Percentiles rank a stretch among this genome's conserved stretches.
Evolutionary conservation across 2,329 filamentous ascomycete species (phyloP).

Genomic region (Ophiocordyceps camponoti-leonardi): DNA sequence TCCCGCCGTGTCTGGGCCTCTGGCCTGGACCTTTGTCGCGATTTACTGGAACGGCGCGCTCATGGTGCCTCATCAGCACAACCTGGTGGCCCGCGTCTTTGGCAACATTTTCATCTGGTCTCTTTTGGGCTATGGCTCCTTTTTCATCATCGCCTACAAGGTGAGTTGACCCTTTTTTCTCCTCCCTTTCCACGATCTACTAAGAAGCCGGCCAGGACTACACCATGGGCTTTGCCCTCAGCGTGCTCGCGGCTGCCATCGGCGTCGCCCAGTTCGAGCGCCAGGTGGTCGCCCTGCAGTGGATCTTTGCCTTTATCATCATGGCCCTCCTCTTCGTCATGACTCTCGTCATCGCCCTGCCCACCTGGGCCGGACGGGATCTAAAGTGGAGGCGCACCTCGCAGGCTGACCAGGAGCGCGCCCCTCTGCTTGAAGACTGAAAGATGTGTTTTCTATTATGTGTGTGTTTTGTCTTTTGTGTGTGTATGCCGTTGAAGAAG

Average conservation of each 20-base stretch:
- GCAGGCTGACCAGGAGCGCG: conserved; percentile 36
- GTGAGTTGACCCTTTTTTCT: conserved; percentile 27
- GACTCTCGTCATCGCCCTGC: conserved; percentile 47
- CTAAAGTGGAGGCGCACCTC: conserved; percentile 27
- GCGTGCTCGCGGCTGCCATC: conserved; percentile 54
- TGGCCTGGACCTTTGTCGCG: conserved; percentile 72
- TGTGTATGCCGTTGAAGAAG: no score
- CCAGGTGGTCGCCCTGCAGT: conserved; percentile 65
- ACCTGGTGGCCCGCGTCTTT: conserved; percentile 55
- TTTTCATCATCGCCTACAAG: conserved; percentile 60
- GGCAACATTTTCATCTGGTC: conserved; percentile 84
- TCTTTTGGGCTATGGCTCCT: conserved; percentile 56
- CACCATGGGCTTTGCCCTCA: conserved; percentile 65
- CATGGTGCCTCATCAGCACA: conserved; percentile 51
- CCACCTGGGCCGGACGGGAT: conserved; percentile 43
- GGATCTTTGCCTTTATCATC: conserved; percentile 82
- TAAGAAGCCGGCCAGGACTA: conserved; percentile 31
- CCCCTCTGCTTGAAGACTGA: conserved; percentile 38
- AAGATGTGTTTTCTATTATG: no score
- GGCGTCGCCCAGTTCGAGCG: conserved; percentile 61
- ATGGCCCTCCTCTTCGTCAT: conserved; percentile 57
- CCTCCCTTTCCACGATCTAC: no score
- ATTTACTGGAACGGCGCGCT: conserved; percentile 83
- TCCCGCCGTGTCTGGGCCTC: conserved; percentile 56
- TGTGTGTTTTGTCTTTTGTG: no score